These are phyloP conservation scores for Podospora tetraspora DNA, from an alignment of 495 filamentous ascomycete genomes.

Conservation along the genomic window DNA sequence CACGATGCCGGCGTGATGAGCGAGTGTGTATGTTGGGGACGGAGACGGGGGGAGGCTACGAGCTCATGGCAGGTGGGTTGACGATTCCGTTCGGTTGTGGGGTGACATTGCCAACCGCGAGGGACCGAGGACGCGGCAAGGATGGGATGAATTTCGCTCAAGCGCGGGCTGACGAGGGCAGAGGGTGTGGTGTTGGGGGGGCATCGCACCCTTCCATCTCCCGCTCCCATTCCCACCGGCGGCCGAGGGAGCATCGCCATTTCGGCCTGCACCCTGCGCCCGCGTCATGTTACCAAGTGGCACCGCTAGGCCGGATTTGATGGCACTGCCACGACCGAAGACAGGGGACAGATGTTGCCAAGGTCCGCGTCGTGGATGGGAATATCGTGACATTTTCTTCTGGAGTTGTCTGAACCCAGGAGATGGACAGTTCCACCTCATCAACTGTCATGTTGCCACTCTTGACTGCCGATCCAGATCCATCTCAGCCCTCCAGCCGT, in stretches of 20 bases:
- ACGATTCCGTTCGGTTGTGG: background rate
- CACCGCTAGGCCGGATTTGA: background rate
- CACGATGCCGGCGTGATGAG: background rate
- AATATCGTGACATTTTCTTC: background rate
- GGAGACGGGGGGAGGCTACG: constrained; percentile 2
- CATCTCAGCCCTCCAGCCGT: background rate
- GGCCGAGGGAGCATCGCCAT: background rate
- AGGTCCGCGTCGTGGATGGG: background rate
- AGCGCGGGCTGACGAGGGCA: background rate
- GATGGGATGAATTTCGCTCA: background rate
- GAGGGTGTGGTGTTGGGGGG: background rate
- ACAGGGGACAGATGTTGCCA: background rate
- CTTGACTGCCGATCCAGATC: background rate
- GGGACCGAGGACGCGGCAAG: background rate
- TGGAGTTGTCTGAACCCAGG: background rate
- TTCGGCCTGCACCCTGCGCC: background rate
- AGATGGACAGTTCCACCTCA: background rate
- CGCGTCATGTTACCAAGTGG: background rate
- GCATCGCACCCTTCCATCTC: background rate
- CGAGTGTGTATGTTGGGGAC: constrained; percentile 12
- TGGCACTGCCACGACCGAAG: background rate
- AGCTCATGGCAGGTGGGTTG: background rate
- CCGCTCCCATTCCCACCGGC: background rate
- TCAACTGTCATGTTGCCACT: background rate
- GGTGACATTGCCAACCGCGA: background rate